phyloP scores from a whole-genome alignment of 148 eudicot genomes.

The Chenopodium album region DNA sequence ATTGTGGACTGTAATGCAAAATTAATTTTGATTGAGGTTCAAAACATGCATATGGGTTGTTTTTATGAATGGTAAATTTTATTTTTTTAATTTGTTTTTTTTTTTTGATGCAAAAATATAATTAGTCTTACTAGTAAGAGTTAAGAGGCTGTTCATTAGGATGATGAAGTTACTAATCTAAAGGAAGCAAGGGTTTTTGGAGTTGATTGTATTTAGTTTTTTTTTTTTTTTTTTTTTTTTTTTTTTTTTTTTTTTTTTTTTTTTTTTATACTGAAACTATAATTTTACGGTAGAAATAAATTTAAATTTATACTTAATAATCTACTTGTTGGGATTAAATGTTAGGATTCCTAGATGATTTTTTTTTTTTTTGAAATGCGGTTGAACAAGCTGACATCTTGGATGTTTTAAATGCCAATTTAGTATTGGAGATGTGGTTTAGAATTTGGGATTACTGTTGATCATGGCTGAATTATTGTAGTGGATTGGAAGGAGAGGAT shows the following conservation, averaged over 20 bases:
- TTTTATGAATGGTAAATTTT: not conserved
- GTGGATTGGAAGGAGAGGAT: not conserved
- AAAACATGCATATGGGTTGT: not conserved
- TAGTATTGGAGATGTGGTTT: not conserved
- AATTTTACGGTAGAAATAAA: not conserved
- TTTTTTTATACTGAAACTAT: not conserved
- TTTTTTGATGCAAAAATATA: no score
- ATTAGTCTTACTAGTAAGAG: no score
- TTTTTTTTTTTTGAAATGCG: not conserved
- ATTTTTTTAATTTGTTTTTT: not conserved
- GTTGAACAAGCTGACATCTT: not conserved
- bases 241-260: no score
- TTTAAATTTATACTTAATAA: not conserved
- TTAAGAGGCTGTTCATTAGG: not conserved
- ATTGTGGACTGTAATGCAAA: not conserved
- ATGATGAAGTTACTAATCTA: not conserved
- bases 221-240: no score
- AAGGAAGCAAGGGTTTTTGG: not conserved
- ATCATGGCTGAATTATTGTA: not conserved
- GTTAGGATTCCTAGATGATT: not conserved
- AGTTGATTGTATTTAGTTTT: no score
- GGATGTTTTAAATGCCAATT: no score
- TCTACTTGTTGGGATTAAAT: not conserved
- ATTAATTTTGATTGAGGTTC: not conserved
- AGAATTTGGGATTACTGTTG: not conserved